phyloP scores from a whole-genome alignment of 371 early-diverging fungal genomes.

The Lichtheimia ramosa region DNA sequence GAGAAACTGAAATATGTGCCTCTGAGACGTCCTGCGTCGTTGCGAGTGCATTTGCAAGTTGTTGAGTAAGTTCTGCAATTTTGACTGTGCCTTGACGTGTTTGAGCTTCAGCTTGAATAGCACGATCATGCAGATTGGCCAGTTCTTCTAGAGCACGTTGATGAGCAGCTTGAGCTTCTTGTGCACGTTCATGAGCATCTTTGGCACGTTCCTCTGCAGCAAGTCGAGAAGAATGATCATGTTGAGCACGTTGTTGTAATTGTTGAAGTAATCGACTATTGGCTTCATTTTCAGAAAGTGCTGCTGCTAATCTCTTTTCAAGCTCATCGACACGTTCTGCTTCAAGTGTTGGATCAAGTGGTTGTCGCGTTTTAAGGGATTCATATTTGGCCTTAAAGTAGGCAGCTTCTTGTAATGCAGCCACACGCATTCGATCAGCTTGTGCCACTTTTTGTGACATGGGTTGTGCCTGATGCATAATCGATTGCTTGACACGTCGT shows the following conservation, averaged over 20 bases:
- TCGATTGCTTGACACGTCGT: conserved; percentile 42
- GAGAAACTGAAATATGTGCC: conserved; percentile 56
- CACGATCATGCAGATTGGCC: conserved; percentile 37
- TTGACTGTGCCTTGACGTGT: conserved; percentile 36
- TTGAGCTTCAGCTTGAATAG: conserved; percentile 45
- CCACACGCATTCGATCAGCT: conserved; percentile 54
- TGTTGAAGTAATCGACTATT: conserved; percentile 35
- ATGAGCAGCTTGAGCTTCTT: conserved; percentile 51
- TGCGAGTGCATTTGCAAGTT: conserved; percentile 24
- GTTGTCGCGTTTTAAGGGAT: conserved; percentile 32
- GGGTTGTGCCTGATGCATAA: conserved; percentile 53
- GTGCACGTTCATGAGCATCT: conserved; percentile 47
- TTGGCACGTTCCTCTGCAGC: conserved; percentile 53
- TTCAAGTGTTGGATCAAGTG: conserved; percentile 31
- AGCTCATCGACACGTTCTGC: conserved; percentile 44
- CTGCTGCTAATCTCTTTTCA: conserved; percentile 47
- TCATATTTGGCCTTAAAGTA: conserved; percentile 55
- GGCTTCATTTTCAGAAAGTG: conserved; percentile 46
- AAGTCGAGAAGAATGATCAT: conserved; percentile 41
- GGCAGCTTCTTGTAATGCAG: conserved; percentile 61
- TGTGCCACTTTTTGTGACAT: conserved; percentile 52
- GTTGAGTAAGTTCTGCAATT: conserved; percentile 28
- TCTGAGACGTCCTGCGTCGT: conserved; percentile 39
- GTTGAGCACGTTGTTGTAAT: conserved; percentile 40
- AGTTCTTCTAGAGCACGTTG: conserved; percentile 48